Evolutionary conservation across 352 stramenopile genomes (phyloP), one percentile per base, ranked within the genome.

Genomic region (Globisporangium emineosum): DNA sequence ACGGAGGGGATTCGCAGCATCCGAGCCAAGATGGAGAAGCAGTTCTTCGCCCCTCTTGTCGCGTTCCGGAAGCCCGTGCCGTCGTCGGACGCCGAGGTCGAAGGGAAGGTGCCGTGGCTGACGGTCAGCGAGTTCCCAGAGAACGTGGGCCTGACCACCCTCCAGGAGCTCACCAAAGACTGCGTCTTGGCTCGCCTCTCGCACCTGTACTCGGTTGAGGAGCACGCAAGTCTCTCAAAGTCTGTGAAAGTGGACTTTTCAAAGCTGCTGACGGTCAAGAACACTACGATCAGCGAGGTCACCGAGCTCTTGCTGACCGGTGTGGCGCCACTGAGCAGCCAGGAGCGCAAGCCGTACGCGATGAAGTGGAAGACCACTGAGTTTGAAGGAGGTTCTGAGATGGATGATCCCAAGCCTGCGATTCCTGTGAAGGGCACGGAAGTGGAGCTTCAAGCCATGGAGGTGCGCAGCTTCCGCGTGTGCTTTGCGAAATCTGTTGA

Each of bases 141-240:
- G 9, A 98, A 98, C 66, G 81, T 99, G 4, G 92, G 97, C 62
- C 57, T 99, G 21, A 94, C 98, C 43, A 98, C 96, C 23, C 79
- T 98, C 21, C 71, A 85, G 54, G 69, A 90, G 60, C 73, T 97
- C 40, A 75, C 74, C n/a, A 87, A 89, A 32, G 64, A 88, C 40
- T 91, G 78, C 50, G 45, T 95, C 64, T 74, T 99, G 66, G 67
- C 99, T 30, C 94, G 97, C 60, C 68, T 99, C 53, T 93, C 88
- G 45, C 96, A 99, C 79, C 84, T 98, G 68, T 99, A 96, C 66
- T 90, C 81, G 6, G 68, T 94, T 33, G 82, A 93, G 33, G 93
- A 98, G 76, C 83, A 97, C 67, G 64, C 72, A 32, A 74, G 72
- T n/a, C 64, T 97, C 52, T 96, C 89, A 5, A 79, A 91, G 56